Evolutionary conservation across 257 asterid genomes (phyloP).

Genomic region (Ajuga chamaepitys): DNA sequence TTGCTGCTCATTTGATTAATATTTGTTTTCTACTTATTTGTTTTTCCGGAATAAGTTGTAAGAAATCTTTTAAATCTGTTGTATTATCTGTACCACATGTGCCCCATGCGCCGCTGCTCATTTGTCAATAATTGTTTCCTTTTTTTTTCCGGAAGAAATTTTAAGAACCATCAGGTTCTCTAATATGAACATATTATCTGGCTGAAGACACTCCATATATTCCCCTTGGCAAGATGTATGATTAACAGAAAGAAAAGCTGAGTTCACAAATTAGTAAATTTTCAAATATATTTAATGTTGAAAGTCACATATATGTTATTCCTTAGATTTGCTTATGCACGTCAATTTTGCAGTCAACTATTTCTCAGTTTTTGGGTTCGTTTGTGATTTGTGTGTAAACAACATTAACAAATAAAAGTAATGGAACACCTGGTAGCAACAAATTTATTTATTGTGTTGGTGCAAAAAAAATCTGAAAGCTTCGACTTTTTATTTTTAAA

Average conservation of each 20-base stretch:
- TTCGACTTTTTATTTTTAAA: no score
- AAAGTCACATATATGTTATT: not conserved
- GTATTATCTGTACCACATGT: conserved; percentile 10
- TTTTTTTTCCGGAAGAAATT: not conserved
- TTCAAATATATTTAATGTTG: not conserved
- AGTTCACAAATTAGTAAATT: not conserved
- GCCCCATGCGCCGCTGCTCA: not conserved
- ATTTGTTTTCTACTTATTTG: not conserved
- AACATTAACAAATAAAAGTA: no score
- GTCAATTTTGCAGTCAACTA: not conserved
- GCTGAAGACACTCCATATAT: not conserved
- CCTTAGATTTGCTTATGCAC: not conserved
- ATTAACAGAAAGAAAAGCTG: not conserved
- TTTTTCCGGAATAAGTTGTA: no score
- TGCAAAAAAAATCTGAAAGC: no score
- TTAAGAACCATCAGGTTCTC: not conserved
- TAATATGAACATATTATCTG: not conserved
- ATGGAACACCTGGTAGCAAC: no score
- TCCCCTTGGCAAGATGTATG: not conserved
- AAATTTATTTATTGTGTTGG: not conserved
- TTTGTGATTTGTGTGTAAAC: no score
- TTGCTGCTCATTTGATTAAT: not conserved
- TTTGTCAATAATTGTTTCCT: not conserved
- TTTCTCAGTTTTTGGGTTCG: not conserved
- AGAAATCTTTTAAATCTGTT: no score